Evolutionary conservation across 2,329 filamentous ascomycete genomes (phyloP).

Genomic region (Cryphonectria parasitica): DNA sequence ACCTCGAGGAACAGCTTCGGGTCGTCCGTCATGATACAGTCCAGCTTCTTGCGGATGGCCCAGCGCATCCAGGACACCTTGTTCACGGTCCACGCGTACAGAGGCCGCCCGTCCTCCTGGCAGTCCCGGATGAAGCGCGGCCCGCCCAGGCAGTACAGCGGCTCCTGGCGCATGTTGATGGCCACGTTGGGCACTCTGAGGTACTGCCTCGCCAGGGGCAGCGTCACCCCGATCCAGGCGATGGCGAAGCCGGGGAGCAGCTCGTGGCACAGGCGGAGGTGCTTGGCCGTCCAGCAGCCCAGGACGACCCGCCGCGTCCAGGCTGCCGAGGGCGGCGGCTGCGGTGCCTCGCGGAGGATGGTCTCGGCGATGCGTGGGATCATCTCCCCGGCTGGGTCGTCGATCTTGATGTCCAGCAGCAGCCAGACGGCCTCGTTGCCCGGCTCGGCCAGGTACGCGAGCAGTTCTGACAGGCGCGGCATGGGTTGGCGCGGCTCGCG

Average conservation of each 20-base stretch:
- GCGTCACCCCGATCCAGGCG: constrained; percentile 70
- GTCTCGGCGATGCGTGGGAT: constrained; percentile 70
- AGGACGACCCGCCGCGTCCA: constrained; percentile 79
- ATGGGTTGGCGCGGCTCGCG: constrained; percentile 71
- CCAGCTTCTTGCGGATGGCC: constrained; percentile 67
- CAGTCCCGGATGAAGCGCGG: constrained; percentile 66
- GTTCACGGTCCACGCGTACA: constrained; percentile 90
- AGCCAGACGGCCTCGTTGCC: constrained; percentile 74
- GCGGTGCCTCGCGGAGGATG: constrained; percentile 54
- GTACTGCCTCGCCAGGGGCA: constrained; percentile 72
- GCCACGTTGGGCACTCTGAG: constrained; percentile 66
- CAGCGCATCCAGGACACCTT: constrained; percentile 78
- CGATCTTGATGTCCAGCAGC: constrained; percentile 86
- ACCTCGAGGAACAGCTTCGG: constrained; percentile 69
- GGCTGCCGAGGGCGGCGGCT: constrained; percentile 34
- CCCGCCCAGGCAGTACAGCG: constrained; percentile 71
- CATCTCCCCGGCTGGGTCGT: constrained; percentile 72
- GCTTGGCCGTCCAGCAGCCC: constrained; percentile 68
- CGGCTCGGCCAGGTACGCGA: constrained; percentile 70
- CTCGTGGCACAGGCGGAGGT: constrained; percentile 60
- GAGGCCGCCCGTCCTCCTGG: constrained; percentile 56
- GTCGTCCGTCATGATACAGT: constrained; percentile 87
- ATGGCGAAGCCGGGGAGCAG: constrained; percentile 67
- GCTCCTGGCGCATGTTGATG: constrained; percentile 76
- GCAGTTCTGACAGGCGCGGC: constrained; percentile 73